These are phyloP conservation scores for Angomonas desouzai DNA, from an alignment of 208 protist species.

Conservation along the genomic window DNA sequence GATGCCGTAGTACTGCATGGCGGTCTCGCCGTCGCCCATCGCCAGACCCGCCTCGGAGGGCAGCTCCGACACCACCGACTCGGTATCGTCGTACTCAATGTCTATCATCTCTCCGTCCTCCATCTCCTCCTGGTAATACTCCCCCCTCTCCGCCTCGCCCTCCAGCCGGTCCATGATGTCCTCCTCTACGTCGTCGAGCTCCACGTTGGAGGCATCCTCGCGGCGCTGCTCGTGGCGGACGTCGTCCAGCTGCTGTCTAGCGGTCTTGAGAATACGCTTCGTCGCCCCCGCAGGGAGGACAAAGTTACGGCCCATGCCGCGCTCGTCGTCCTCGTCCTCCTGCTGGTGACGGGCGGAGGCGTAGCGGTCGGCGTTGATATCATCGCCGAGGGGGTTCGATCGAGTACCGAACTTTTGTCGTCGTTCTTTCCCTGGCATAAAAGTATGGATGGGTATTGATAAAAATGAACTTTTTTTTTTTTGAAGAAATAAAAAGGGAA, in stretches of 20 bases:
- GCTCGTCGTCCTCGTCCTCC: constrained; percentile 23
- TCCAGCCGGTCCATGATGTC: constrained; percentile 2
- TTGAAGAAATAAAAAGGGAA: constrained; percentile 11
- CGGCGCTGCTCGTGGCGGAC: constrained; percentile 42
- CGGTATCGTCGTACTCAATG: constrained; percentile 78
- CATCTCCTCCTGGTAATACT: constrained; percentile 24
- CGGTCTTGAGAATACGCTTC: constrained; percentile 71
- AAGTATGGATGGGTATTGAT: no score
- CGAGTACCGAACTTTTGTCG: constrained; percentile 20
- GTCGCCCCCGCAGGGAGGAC: constrained; percentile 70
- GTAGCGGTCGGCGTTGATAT: constrained; percentile 78
- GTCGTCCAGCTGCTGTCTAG: constrained; percentile 61
- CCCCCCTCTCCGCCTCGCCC: constrained; percentile 5
- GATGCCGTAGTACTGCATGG: constrained; percentile 51
- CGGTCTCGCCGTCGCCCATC: constrained; percentile 32
- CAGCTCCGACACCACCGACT: constrained; percentile 78
- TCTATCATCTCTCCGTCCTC: constrained; percentile 50
- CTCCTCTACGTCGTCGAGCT: constrained; percentile 14
- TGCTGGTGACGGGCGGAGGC: constrained; percentile 29
- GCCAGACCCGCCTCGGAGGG: constrained; percentile 48
- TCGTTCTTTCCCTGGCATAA: constrained; percentile 2
- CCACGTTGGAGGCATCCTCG: constrained; percentile 12
- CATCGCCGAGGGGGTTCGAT: constrained; percentile 76
- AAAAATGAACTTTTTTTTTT: background rate
- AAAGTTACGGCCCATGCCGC: constrained; percentile 27